Conservation (phyloP, 2,329 filamentous ascomycete genomes). For the Stemphylium beticola region DNA sequence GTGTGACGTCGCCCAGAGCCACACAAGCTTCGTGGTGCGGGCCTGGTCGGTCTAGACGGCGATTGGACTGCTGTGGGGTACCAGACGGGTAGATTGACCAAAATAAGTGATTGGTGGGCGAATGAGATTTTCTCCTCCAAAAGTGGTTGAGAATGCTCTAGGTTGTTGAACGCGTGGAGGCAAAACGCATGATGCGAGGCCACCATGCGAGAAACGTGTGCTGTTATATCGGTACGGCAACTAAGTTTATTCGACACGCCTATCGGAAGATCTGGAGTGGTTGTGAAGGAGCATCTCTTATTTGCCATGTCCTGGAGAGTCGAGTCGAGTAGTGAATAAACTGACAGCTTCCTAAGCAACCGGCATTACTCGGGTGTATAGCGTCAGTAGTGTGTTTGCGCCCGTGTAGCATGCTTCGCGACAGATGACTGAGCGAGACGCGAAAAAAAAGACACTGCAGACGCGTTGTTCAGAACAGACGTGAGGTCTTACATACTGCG, state of each 20-base stretch:
- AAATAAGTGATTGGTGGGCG: constrained; percentile 14
- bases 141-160: constrained; percentile 1
- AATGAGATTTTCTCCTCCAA: not conserved
- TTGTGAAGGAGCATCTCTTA: not conserved
- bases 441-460: no score
- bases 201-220: not conserved
- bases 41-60: constrained; percentile 12
- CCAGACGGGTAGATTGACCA: constrained; percentile 3
- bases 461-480: not conserved
- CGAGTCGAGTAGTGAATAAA: not conserved
- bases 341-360: not conserved
- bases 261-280: constrained; percentile 1
- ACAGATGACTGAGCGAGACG: no score
- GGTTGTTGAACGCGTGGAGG: constrained; percentile 6
- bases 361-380: not conserved
- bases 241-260: not conserved
- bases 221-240: not conserved
- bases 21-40: constrained; percentile 11
- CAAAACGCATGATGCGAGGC: not conserved
- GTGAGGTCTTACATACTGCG: not conserved
- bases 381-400: not conserved
- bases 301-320: not conserved
- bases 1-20: constrained; percentile 14
- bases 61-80: constrained; percentile 14
- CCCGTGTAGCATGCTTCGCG: not conserved